Evolutionary conservation across 2,329 filamentous ascomycete species (phyloP).

Genomic region (Trichophaea hybrida): DNA sequence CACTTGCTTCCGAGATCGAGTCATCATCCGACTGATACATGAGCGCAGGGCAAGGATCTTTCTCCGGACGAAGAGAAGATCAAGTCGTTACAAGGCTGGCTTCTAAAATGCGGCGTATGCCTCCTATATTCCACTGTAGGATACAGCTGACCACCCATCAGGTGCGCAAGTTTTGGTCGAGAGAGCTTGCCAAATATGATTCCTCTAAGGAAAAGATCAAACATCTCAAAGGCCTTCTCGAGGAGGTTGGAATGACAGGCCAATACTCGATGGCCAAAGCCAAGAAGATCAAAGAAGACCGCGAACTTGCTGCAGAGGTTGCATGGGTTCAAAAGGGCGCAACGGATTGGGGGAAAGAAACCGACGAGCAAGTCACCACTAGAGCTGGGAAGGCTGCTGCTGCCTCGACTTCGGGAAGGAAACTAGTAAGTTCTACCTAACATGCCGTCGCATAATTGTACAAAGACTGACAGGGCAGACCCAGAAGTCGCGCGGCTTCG

Average conservation of each 20-base stretch:
- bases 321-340: constrained; percentile 74
- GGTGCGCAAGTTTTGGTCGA: constrained; percentile 78
- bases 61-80: constrained; percentile 62
- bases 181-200: constrained; percentile 63
- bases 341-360: constrained; percentile 51
- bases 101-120: constrained; percentile 61
- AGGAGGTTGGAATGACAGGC: constrained; percentile 73
- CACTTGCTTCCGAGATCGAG: neutral
- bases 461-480: neutral
- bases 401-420: neutral
- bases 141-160: neutral
- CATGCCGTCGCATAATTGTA: neutral
- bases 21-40: constrained; percentile 4
- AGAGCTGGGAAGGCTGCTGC: neutral
- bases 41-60: constrained; percentile 21
- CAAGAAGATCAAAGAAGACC: constrained; percentile 68
- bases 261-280: constrained; percentile 77
- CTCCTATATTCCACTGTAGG: neutral
- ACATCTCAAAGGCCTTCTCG: constrained; percentile 65
- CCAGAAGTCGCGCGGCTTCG: neutral
- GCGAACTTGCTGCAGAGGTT: constrained; percentile 72
- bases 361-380: constrained; percentile 6
- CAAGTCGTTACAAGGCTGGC: constrained; percentile 72
- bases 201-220: constrained; percentile 65
- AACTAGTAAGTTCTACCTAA: neutral